These are phyloP conservation scores for Uronychia setigera DNA, from an alignment of 73 alveolate genomes.

Conservation along the genomic window DNA sequence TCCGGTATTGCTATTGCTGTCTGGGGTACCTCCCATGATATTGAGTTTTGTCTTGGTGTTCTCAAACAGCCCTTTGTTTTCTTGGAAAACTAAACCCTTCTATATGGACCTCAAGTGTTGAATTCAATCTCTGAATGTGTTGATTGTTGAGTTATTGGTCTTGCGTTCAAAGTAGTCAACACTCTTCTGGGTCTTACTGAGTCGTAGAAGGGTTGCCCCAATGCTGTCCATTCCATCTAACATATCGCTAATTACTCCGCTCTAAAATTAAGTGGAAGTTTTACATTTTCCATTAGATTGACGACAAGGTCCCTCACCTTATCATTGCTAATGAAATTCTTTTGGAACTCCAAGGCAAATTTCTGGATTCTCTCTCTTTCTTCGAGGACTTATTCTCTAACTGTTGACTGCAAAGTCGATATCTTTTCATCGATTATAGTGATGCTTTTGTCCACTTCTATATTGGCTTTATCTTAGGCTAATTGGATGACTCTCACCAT, in stretches of 20 bases:
- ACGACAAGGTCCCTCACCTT: neutral
- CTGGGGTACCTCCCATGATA: too few relatives aligned
- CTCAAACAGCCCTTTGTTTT: neutral
- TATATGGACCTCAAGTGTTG: neutral
- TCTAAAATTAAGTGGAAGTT: neutral
- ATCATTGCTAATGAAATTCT: neutral
- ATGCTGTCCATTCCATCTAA: neutral
- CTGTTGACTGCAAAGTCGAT: neutral
- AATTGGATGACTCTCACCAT: neutral
- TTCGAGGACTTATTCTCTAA: neutral
- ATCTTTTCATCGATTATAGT: neutral
- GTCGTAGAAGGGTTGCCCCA: neutral
- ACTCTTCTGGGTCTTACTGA: neutral
- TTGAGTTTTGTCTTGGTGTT: too few relatives aligned
- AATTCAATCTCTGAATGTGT: neutral
- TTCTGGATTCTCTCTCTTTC: neutral
- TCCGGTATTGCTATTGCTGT: too few relatives aligned
- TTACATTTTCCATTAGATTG: neutral
- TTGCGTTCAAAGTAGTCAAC: neutral
- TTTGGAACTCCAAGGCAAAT: neutral
- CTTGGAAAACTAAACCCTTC: neutral
- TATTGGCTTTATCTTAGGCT: neutral
- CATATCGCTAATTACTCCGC: neutral
- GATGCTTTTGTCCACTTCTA: neutral
- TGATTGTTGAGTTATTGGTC: neutral